phyloP scores from a whole-genome alignment of 2,329 filamentous ascomycete species.

The Graphilbum ipis-grandicollis region DNA sequence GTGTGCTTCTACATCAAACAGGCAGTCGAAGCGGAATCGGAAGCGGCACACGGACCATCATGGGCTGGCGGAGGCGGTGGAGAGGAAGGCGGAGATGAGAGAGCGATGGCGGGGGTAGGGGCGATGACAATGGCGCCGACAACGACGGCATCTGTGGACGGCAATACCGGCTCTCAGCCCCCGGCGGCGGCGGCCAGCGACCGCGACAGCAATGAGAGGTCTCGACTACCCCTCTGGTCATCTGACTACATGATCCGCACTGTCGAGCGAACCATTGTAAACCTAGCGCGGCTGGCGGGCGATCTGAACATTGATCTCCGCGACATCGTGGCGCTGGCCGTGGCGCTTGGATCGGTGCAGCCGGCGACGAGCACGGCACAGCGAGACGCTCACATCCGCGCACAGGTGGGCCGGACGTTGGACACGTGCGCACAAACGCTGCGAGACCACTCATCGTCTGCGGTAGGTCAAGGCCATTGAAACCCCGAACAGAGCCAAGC shows the following conservation, averaged over 20 bases:
- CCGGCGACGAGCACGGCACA: conserved; percentile 6
- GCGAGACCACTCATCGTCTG: conserved; percentile 3
- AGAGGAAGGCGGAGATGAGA: no score
- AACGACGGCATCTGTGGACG: not conserved
- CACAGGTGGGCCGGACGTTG: conserved; percentile 8
- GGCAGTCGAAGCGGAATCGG: conserved; percentile 11
- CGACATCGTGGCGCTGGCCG: conserved; percentile 10
- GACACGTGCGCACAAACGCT: conserved; percentile 8
- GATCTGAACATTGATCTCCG: conserved; percentile 11
- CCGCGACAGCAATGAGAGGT: not conserved
- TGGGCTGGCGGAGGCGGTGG: no score
- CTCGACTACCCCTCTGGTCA: conserved; percentile 8
- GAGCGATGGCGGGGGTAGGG: not conserved
- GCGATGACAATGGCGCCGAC: not conserved
- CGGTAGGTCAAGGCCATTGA: conserved; percentile 1
- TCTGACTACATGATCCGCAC: conserved; percentile 9
- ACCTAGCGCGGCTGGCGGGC: conserved; percentile 8
- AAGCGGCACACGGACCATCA: no score
- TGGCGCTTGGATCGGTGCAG: conserved; percentile 10
- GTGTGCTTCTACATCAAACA: conserved; percentile 36
- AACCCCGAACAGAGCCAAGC: no score
- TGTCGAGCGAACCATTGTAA: conserved; percentile 10
- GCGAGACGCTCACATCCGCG: conserved; percentile 8
- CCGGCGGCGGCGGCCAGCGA: not conserved
- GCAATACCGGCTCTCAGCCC: no score